Evolutionary conservation across 768 basidiomycete species (phyloP), one percentile per base, ranked within the genome.

Genomic region (Trametes sanguinea): DNA sequence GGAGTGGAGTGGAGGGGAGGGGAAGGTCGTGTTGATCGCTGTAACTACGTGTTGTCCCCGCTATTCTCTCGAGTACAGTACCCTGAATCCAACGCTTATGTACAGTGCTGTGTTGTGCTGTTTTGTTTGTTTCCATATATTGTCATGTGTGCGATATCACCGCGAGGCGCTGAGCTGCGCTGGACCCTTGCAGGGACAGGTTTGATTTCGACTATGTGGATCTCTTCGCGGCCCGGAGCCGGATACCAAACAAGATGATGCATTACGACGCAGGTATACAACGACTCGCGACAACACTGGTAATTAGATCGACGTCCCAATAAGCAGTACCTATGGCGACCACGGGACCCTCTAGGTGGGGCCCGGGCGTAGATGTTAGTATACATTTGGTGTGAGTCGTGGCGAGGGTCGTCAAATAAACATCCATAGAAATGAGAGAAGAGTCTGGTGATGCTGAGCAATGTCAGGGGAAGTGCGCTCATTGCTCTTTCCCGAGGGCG

Each of bases 401-500:
- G 50, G 54, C 59, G 61, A 40, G 22, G 30, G 54, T 64, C 63
- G 52, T 64, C 27, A 59, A 30, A 22, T 63, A 54, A 63, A 56
- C 45, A 63, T 54, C 56, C 50, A 52, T 62, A 55, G 35, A 45
- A 16, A 53, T 30, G 37, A 40, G 27, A 42, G 27, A 42, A 17
- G 16, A 32, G 35, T 29, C 44, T 35, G 13, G 16, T 32, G 8
- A 17, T 16, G 43, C 29, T 39, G n/a, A 52, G 13, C 29, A 50
- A 7, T 7, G 60, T 22, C 11, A 33, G n/a, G 35, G n/a, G 22
- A 22, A 30, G 10, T 4, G 30, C 17, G 42, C 46, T 65, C 67
- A 69, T 33, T 65, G 54, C 29, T 67, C 60, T 65, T 72, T 70
- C 17, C 69, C 71, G 9, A 67, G 61, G n/a, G 64, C 64, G 6